Conservation (phyloP, 2,329 filamentous ascomycete genomes). For the Verticillium klebahnii region DNA sequence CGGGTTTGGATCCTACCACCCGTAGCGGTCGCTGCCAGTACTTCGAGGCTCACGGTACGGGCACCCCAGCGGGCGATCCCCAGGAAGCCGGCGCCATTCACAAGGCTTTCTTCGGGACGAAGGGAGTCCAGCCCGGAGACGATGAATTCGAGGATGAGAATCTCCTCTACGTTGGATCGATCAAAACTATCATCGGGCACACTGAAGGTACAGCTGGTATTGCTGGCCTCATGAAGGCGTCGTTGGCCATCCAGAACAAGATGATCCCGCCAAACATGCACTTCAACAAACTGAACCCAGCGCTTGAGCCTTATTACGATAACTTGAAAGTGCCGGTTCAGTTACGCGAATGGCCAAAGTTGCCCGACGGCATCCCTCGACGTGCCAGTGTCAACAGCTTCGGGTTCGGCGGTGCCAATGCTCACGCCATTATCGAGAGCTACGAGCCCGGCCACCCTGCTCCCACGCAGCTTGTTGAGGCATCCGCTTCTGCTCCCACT, state of each 20-base stretch:
- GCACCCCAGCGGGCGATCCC: conserved; percentile 30
- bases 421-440: conserved; percentile 6
- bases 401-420: conserved; percentile 9
- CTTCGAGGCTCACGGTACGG: not conserved
- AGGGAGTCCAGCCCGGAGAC: too few species aligned
- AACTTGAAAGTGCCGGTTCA: conserved; percentile 11
- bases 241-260: conserved; percentile 11
- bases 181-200: conserved; percentile 8
- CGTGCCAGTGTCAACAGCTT: conserved; percentile 6
- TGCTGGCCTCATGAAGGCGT: conserved; percentile 3
- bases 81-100: conserved; percentile 26
- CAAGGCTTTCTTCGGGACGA: conserved; percentile 21
- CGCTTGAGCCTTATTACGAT: conserved; percentile 17
- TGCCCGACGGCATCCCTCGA: not conserved
- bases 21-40: conserved; percentile 11
- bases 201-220: conserved; percentile 1
- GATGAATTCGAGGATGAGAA: conserved; percentile 12
- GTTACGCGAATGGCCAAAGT: conserved; percentile 12
- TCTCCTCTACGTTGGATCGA: not conserved
- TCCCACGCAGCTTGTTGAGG: too few species aligned
- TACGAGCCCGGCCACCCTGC: too few species aligned
- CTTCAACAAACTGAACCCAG: conserved; percentile 22
- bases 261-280: conserved; percentile 21
- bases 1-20: conserved; percentile 13
- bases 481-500: too few species aligned